Base-by-base conservation (phyloP, 2,329 filamentous ascomycete genomes). In the Talaromyces piceae region DNA sequence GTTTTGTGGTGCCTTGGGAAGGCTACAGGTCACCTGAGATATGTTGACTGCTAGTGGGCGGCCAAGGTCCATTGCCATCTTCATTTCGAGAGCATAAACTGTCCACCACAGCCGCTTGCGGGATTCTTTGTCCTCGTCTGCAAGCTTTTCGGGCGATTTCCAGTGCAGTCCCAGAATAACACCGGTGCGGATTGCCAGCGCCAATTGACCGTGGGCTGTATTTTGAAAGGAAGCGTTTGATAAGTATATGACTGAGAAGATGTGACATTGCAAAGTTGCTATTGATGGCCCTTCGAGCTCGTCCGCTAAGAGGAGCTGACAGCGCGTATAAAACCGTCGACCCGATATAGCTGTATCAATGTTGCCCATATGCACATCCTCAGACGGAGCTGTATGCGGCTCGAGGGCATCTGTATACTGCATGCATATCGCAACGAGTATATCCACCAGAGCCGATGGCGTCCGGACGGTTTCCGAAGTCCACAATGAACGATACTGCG, bases 221-320 rank as follows among this genome's bases (percentile, higher is more conserved):
- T 53, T 53, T 20, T 49, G 50, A 33, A 33, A 46, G 13, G 46
- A 53, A 5, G 51, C 41, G 37, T 53, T 53, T 2, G 30, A 53
- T 3, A 53, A 47, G 11, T 53, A 53, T 3, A 53, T 49, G 2
- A 49, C 47, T 12, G 51, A 53, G 43, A 53, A 53, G 20, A 53
- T 49, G 26, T 53, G 25, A 13, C 46, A 49, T 9, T 53, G 51
- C 25, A 53, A 16, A n/a, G 51, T 53, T 6, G 31, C 39, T 13
- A 33, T 46, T 3, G 46, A 49, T 26, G 51, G 51, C 3, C 43
- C 46, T 30, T 53, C 41, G 4, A 53, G 25, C 31, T 53, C 51
- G 18, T 49, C 51, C 4, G 41, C 45, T 4, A 53, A 12, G 11
- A 49, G 23, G 1, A 49, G 46, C 9, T 53, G 51, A 31, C 51